Base-by-base conservation (phyloP, 179 eudicot species). In the Spergularia azorica region DNA sequence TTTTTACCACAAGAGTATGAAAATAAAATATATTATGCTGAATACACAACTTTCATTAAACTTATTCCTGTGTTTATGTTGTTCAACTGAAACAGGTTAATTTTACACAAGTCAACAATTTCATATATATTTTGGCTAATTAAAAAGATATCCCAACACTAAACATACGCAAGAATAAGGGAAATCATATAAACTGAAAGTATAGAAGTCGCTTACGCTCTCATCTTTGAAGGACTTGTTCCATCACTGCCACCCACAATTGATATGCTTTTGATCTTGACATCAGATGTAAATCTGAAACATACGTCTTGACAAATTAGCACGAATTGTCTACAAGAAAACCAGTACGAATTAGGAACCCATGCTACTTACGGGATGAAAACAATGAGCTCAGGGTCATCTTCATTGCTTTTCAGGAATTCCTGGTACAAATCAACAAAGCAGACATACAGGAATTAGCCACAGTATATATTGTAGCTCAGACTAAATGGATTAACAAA, bases 151-250 rank as follows among this genome's bases (percentile, higher is more conserved):
- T 14, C 12, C 54, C 74, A 20, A 46, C 36, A 58, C 10, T 63
- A 32, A 60, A 26, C 43, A 78, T 15, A 12, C 2, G 18, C 51
- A 73, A 79, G 52, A 56, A 58, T 5, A 15, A 70, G 61, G 59
- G 7, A 70, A 43, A 2, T 46, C 54, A 58, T 10, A 58, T 46
- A n/a, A 67, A 10, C 16, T 18, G 43, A 69, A 74, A 69, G 75
- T 41, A 18, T 4, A 20, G 73, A 0, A 71, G 26, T 70, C 73
- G 83, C 97, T 89, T 85, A 95, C 99, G 91, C 99, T 86, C 97
- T 93, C 97, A 95, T 95, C 83, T 91, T 95, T 66, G 90, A 86
- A 83, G 99, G 99, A 84, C 99, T 95, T 75, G 99, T 91, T 81
- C 97, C 99, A 88, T 93, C 94, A 87, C 94, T 89, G 71, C 99